Evolutionary conservation across 1,139 yeast genomes (phyloP), one percentile per base, ranked within the genome.

Genomic region (Blastobotrys indianensis): DNA sequence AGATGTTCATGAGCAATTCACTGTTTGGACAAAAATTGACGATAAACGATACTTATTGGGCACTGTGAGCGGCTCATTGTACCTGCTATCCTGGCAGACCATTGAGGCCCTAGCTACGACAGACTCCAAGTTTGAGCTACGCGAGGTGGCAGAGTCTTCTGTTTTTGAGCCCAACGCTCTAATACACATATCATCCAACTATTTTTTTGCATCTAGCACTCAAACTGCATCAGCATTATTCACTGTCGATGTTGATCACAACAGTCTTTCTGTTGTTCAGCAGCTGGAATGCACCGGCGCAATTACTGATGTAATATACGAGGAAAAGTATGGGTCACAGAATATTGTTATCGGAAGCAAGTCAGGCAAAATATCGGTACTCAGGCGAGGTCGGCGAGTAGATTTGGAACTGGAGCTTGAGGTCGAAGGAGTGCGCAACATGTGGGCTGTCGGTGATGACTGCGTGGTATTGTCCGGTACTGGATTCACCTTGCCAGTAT

Each of bases 191-290:
- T 50, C 54, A 4, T 45, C 53, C 5, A 46, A 44, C 15, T 50
- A 42, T 29, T 54, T 54, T 32, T 54, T 54, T 30, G 52, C 50
- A 2, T 43, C 54, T 17, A 51, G 55, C 36, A 48, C 43, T 35
- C 43, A 45, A 4, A 46, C 51, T 1, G 39, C 44, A n/a, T 48
- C 56, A 4, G 35, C 44, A 2, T 33, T 54, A 20, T 49, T 54
- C 33, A 40, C 42, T 16, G 37, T 52, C 13, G 48, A 49, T 25
- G n/a, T 39, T 6, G 32, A 44, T 2, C 32, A 17, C n/a, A 6
- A 13, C 8, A 4, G 23, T 7, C 17, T 39, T 2, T 13, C 30
- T 10, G 29, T 42, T 2, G 31, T 48, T 4, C 47, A 46, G 20
- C 45, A 42, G 34, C 42, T 50, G n/a, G 45, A 43, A 29, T 40